These are phyloP conservation scores for Saturnispora kantuleensis DNA, from an alignment of 805 yeast species.

Conservation along the genomic window DNA sequence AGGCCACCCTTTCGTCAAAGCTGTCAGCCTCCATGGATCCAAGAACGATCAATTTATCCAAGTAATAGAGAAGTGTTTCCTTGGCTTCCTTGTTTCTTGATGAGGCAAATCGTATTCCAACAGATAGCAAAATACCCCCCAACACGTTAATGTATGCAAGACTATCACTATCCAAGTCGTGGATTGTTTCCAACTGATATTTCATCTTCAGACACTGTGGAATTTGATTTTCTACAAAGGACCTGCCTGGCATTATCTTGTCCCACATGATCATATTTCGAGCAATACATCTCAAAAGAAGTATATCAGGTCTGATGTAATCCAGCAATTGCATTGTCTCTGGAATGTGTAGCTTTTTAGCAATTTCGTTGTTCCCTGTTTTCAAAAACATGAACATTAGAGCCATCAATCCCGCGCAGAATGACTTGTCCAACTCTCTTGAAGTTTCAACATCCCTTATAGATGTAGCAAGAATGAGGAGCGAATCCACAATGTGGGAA, in stretches of 20 bases:
- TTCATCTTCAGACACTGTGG: slow-evolving; percentile 36
- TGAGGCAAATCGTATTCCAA: slow-evolving; percentile 73
- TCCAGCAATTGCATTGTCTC: slow-evolving; percentile 47
- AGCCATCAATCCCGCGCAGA: slow-evolving; percentile 71
- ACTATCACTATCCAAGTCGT: slow-evolving; percentile 45
- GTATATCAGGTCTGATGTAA: slow-evolving; percentile 70
- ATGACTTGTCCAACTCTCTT: slow-evolving; percentile 49
- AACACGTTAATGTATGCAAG: slow-evolving; percentile 53
- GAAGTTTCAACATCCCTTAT: slow-evolving; percentile 54
- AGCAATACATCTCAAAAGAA: slow-evolving; percentile 56
- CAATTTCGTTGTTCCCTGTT: slow-evolving; percentile 50
- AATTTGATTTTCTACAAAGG: slow-evolving; percentile 51
- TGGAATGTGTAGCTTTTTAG: slow-evolving; percentile 54
- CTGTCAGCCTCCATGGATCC: slow-evolving; percentile 33
- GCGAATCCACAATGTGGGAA: slow-evolving; percentile 49
- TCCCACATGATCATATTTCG: slow-evolving; percentile 68
- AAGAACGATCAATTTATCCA: slow-evolving; percentile 42
- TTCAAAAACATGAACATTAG: slow-evolving; percentile 63
- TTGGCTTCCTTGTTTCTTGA: slow-evolving; percentile 46
- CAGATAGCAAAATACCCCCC: slow-evolving; percentile 65
- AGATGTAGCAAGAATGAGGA: slow-evolving; percentile 48
- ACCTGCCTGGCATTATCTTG: slow-evolving; percentile 34
- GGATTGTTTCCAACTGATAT: slow-evolving; percentile 21
- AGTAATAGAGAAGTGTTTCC: slow-evolving; percentile 41
- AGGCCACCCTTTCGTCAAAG: slow-evolving; percentile 51